phyloP scores from a whole-genome alignment of 1,139 yeast genomes.

The Hyphopichia buzzinii region DNA sequence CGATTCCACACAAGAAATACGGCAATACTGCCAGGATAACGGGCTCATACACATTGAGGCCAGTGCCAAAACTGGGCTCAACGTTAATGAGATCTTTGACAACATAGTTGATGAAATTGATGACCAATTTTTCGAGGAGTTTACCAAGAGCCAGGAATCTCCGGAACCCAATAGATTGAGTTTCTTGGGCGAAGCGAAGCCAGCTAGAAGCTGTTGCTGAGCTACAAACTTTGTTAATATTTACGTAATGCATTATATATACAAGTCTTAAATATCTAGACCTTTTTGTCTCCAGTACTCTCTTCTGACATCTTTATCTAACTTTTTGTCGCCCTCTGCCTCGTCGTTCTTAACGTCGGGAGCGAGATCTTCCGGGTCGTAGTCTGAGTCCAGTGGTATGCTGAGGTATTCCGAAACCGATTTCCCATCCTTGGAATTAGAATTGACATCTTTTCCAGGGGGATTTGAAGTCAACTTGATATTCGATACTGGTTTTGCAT shows the following conservation, averaged over 20 bases:
- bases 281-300: conserved; percentile 49
- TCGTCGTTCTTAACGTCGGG: conserved; percentile 10
- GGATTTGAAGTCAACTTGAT: too few relatives aligned
- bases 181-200: not conserved
- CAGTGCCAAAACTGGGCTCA: conserved; percentile 49
- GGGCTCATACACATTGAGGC: conserved; percentile 28
- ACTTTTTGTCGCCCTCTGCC: conserved; percentile 14
- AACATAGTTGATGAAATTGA: conserved; percentile 44
- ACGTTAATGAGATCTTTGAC: conserved; percentile 42
- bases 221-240: too few relatives aligned
- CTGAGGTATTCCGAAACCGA: conserved; percentile 28
- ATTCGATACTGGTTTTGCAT: conserved; percentile 5
- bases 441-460: conserved; percentile 11
- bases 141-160: conserved; percentile 10
- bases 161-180: not conserved
- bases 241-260: not conserved
- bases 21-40: conserved; percentile 12
- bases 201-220: not conserved
- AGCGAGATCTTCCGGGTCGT: conserved; percentile 7
- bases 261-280: conserved; percentile 22
- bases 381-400: conserved; percentile 17
- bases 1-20: conserved; percentile 6
- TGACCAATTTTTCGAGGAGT: conserved; percentile 23
- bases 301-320: conserved; percentile 37
- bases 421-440: too few relatives aligned